Conservation (phyloP, 1,284 basidiomycete genomes). For the Chalciporus piperatoides region DNA sequence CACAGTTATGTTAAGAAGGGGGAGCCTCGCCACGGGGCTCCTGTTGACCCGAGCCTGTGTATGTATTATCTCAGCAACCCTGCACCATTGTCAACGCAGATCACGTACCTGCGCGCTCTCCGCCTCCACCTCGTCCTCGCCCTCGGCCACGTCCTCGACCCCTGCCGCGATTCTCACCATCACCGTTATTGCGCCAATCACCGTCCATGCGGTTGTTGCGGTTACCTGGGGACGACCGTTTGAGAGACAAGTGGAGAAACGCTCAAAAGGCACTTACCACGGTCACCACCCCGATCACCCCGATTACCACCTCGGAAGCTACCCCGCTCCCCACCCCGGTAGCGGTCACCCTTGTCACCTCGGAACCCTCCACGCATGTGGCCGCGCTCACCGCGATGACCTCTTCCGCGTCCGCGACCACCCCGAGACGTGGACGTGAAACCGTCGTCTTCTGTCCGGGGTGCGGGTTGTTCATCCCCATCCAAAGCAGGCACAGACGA, state of each 20-base stretch:
- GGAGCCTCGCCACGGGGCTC: slow-evolving; percentile 21
- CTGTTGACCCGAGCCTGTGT: slow-evolving; percentile 21
- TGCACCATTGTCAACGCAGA: neutral
- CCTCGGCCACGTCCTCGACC: slow-evolving; percentile 45
- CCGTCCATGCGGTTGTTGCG: slow-evolving; percentile 35
- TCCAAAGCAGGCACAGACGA: slow-evolving; percentile 27
- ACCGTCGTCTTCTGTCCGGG: slow-evolving; percentile 54
- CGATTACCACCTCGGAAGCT: slow-evolving; percentile 38
- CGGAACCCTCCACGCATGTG: slow-evolving; percentile 37
- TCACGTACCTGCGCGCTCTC: slow-evolving; percentile 29
- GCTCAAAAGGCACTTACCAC: slow-evolving; percentile 25
- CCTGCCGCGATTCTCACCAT: slow-evolving; percentile 38
- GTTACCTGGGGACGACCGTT: slow-evolving; percentile 25
- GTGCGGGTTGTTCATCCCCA: slow-evolving; percentile 27
- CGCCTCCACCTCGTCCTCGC: slow-evolving; percentile 32
- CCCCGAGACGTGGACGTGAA: slow-evolving; percentile 48
- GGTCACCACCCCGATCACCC: slow-evolving; percentile 33
- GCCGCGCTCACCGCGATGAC: slow-evolving; percentile 38
- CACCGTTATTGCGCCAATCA: slow-evolving; percentile 39
- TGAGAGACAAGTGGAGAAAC: neutral
- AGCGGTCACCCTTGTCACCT: slow-evolving; percentile 35
- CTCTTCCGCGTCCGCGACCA: slow-evolving; percentile 43
- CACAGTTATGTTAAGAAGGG: slow-evolving; percentile 15
- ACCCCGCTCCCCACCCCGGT: slow-evolving; percentile 40
- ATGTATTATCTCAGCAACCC: neutral